Base-by-base conservation (phyloP, 2,329 filamentous ascomycete genomes). In the Beauveria rudraprayagi region DNA sequence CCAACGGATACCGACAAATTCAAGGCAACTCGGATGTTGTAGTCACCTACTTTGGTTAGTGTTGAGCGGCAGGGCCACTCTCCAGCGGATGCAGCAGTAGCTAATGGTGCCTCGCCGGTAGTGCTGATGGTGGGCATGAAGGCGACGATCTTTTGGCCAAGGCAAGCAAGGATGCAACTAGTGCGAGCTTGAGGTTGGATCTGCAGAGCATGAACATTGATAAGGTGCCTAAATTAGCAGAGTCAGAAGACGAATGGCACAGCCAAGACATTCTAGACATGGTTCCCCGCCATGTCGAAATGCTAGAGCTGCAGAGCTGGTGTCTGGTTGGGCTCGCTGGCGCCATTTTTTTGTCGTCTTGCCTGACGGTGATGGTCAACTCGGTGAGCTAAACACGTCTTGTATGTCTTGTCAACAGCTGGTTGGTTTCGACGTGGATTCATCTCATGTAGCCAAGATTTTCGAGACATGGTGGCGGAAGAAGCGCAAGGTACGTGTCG, bases 91-190 rank as follows among this genome's bases (percentile, higher is more conserved):
- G 26, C 24, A 30, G 17, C n/a, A 46, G 41, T 10, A 56, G 22
- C 51, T 3, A 44, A 37, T 5, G 24, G 7, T 44, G 26, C 41
- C n/a, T 46, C 40, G 11, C 26, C 14, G 41, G 44, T 50, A 57
- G 55, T 28, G 55, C 55, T 48, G 55, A 50, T 50, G 46, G 16
- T 9, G 11, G 8, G 7, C 46, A 30, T 24, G 28, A n/a, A 37
- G 37, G 47, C 47, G 56, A 30, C 46, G 47, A 59, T 59, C 56
- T 51, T 30, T 44, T 41, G n/a, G 34, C 34, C 47, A 51, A 51
- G 37, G 44, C 56, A 50, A 9, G 47, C 14, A 17, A 41, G 30
- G 26, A 34, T 19, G 46, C n/a, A 28, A 44, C 37, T 52, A 52
- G 56, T 9, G 37, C 46, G 22, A 17, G 19, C n/a, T 34, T 43